A percentile compares a stretch with the other conserved stretches of the same genome.
These are phyloP conservation scores for Novymonas esmeraldas DNA, from an alignment of 208 protist genomes.

Conservation along the genomic window DNA sequence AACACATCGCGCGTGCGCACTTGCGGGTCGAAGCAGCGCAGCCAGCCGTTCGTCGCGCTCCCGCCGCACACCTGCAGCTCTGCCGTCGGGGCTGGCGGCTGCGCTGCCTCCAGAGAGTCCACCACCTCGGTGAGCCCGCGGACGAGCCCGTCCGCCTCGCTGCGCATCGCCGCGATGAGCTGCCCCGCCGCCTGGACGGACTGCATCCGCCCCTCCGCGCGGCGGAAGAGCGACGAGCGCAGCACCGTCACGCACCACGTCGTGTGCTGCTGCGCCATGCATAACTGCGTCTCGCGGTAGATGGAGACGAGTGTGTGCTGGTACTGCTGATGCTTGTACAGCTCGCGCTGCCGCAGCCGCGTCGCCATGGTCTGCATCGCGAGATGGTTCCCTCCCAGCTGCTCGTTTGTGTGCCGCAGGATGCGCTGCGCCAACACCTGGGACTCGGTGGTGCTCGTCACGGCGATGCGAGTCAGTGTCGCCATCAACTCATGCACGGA, in stretches of 20 bases:
- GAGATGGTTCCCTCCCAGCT: constrained; percentile 60
- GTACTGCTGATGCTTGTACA: constrained; percentile 70
- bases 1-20: constrained; percentile 46
- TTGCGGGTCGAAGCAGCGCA: constrained; percentile 61
- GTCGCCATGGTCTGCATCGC: constrained; percentile 53
- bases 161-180: constrained; percentile 41
- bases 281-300: constrained; percentile 44
- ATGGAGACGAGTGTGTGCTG: constrained; percentile 41
- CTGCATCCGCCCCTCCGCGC: constrained; percentile 43
- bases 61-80: constrained; percentile 60
- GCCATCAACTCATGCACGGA: constrained; percentile 64
- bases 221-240: constrained; percentile 58
- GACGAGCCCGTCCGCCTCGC: constrained; percentile 57
- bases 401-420: constrained; percentile 74
- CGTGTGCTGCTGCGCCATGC: constrained; percentile 55
- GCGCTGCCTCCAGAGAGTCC: constrained; percentile 44
- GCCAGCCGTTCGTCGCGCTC: constrained; percentile 63
- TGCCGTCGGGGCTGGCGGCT: constrained; percentile 26
- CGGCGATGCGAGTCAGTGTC: constrained; percentile 67
- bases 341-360: constrained; percentile 67
- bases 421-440: constrained; percentile 84
- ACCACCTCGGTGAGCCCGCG: constrained; percentile 53
- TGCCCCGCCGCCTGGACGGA: constrained; percentile 37
- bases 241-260: constrained; percentile 59
- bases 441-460: constrained; percentile 67